Percentiles rank a stretch among this genome's conserved stretches.
Conservation (phyloP, 345 rosid species). For the Garcia nutans region DNA sequence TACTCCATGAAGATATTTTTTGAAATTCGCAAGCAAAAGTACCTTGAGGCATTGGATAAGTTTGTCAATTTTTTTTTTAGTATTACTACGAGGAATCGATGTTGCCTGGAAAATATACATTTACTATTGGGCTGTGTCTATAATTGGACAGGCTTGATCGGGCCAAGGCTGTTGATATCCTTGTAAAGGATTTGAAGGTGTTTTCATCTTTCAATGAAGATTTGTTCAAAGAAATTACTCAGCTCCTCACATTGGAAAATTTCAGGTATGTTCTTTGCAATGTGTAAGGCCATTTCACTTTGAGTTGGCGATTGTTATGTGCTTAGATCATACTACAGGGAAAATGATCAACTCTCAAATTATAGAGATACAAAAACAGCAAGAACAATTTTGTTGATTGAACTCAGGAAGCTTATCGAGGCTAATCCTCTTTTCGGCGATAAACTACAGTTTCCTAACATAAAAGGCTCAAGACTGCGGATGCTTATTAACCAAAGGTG, state of each 20-base stretch:
- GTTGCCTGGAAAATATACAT: too few species aligned
- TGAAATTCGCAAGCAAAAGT: slow-evolving; percentile 46
- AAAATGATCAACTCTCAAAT: slow-evolving; percentile 26
- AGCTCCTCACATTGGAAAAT: slow-evolving; percentile 39
- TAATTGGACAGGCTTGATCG: slow-evolving; percentile 31
- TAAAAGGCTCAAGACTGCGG: slow-evolving; percentile 32
- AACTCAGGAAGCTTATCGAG: slow-evolving; percentile 23
- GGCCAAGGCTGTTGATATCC: slow-evolving; percentile 39
- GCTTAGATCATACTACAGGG: slow-evolving; percentile 12
- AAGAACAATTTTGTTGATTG: slow-evolving; percentile 25
- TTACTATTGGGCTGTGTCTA: too few species aligned
- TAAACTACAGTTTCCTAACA: slow-evolving; percentile 26
- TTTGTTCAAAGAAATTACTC: slow-evolving; percentile 41
- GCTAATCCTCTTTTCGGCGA: slow-evolving; percentile 26
- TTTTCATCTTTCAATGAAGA: slow-evolving; percentile 38
- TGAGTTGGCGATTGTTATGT: not conserved
- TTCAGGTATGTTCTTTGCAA: slow-evolving; percentile 29
- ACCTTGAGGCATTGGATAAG: slow-evolving; percentile 46
- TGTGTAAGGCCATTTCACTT: not conserved
- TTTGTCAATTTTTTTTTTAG: not conserved
- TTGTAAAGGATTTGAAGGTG: slow-evolving; percentile 39
- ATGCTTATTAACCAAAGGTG: slow-evolving; percentile 45
- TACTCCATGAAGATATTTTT: slow-evolving; percentile 44
- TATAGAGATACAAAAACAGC: slow-evolving; percentile 26
- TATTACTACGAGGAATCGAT: too few species aligned